These are phyloP conservation scores for Arabidopsis suecica DNA, from an alignment of 345 rosid species.

Conservation along the genomic window DNA sequence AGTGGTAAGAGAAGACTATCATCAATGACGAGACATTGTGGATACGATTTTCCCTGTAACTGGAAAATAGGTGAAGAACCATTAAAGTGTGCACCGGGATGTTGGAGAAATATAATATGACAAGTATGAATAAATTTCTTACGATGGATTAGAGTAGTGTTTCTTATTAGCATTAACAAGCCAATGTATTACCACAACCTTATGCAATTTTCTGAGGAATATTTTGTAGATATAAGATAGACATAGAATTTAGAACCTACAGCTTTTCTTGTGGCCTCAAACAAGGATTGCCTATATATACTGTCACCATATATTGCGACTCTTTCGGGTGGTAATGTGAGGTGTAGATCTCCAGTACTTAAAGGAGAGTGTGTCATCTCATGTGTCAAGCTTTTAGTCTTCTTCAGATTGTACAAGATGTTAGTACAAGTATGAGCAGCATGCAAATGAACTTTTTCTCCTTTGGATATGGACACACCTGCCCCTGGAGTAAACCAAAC, in stretches of 20 bases:
- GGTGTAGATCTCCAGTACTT: conserved; percentile 54
- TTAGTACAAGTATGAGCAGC: conserved; percentile 72
- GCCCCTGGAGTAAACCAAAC: conserved; percentile 79
- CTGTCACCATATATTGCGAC: conserved; percentile 77
- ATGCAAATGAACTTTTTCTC: conserved; percentile 59
- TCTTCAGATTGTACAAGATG: conserved; percentile 64
- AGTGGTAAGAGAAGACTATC: conserved; percentile 79
- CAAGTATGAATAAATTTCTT: background rate
- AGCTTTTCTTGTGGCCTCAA: conserved; percentile 59
- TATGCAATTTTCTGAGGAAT: conserved; percentile 12
- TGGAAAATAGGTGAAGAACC: conserved; percentile 52
- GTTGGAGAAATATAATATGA: background rate
- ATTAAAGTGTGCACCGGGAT: conserved; percentile 6
- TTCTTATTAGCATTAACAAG: conserved; percentile 16
- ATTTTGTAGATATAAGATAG: conserved; percentile 20
- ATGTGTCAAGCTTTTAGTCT: conserved; percentile 39
- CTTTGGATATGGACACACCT: conserved; percentile 59
- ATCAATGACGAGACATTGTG: conserved; percentile 74
- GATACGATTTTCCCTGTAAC: conserved; percentile 64
- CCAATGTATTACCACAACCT: conserved; percentile 10
- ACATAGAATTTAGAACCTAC: conserved; percentile 56
- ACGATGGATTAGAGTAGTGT: background rate
- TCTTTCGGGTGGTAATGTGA: conserved; percentile 73
- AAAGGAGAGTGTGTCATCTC: conserved; percentile 41
- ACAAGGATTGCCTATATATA: conserved; percentile 66